A percentile compares a stretch with the other conserved stretches of the same genome.
Evolutionary conservation across 768 basidiomycete genomes (phyloP).

Genomic region (Leccinellum rugosiceps): DNA sequence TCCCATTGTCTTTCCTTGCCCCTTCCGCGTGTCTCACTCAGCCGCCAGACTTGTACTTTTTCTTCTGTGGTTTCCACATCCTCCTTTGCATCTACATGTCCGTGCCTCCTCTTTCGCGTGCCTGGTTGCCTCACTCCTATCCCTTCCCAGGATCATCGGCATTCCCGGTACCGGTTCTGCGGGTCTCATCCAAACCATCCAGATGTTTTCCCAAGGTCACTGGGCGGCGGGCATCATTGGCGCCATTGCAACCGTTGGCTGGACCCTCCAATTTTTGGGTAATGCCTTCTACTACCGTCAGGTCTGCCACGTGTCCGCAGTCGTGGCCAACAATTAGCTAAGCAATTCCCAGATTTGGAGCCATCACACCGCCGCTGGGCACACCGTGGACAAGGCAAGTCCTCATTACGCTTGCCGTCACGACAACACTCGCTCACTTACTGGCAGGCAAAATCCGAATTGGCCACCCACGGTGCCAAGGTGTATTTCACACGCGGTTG

Average conservation of each 20-base stretch:
- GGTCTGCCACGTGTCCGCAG: conserved; percentile 40
- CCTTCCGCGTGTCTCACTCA: conserved; percentile 5
- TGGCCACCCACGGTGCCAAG: conserved; percentile 81
- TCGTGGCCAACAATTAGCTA: background rate
- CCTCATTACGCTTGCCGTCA: background rate
- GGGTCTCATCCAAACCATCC: conserved; percentile 90
- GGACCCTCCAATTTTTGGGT: conserved; percentile 84
- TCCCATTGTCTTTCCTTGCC: conserved; percentile 18
- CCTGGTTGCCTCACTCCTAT: conserved; percentile 23
- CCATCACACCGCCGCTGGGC: conserved; percentile 80
- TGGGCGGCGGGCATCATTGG: conserved; percentile 83
- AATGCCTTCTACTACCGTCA: conserved; percentile 76
- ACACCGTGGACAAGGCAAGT: conserved; percentile 80
- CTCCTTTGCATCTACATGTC: conserved; percentile 91
- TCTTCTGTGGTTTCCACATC: conserved; percentile 95
- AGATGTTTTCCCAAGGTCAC: conserved; percentile 65
- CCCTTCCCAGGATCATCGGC: conserved; percentile 75
- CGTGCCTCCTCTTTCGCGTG: conserved; percentile 24
- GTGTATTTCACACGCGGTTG: conserved; percentile 84
- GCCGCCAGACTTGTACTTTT: conserved; percentile 84
- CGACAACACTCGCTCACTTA: conserved; percentile 4
- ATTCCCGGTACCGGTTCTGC: conserved; percentile 95
- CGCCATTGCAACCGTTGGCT: conserved; percentile 78
- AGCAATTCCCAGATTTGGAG: conserved; percentile 57
- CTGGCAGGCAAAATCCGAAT: conserved; percentile 73